A percentile compares a stretch with the other conserved stretches of the same genome.
Evolutionary conservation across 2,329 filamentous ascomycete species (phyloP).

Genomic region (Monosporascus sp.): DNA sequence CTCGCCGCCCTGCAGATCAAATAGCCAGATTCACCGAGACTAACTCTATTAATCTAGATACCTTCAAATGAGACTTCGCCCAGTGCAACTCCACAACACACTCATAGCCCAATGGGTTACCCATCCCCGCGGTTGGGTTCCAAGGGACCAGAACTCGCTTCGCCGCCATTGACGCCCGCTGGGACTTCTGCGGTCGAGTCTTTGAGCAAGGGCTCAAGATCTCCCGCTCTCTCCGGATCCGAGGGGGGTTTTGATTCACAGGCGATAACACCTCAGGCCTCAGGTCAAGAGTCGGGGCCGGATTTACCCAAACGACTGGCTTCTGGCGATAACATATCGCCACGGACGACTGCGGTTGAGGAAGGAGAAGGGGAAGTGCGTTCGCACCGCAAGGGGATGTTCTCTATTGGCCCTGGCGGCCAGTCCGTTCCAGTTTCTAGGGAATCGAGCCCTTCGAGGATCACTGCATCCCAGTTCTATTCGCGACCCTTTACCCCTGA

Average conservation of each 20-base stretch:
- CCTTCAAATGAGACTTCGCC: conserved; percentile 56
- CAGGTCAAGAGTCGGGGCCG: conserved; percentile 47
- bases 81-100: conserved; percentile 56
- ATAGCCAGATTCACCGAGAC: neutral
- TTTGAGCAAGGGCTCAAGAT: conserved; percentile 18
- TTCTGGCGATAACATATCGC: conserved; percentile 37
- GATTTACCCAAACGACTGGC: conserved; percentile 36
- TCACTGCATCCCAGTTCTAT: conserved; percentile 57
- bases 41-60: conserved; percentile 36
- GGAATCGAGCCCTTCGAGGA: conserved; percentile 59
- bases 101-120: conserved; percentile 58
- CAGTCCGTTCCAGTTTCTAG: conserved; percentile 53
- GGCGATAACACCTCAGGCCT: conserved; percentile 65
- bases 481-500: conserved; percentile 72
- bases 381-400: conserved; percentile 50
- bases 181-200: conserved; percentile 52
- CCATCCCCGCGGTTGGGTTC: conserved; percentile 65
- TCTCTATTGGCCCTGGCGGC: conserved; percentile 39
- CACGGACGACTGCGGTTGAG: conserved; percentile 34
- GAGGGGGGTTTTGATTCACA: conserved; percentile 25
- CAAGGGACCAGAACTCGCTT: conserved; percentile 67
- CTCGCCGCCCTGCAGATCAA: neutral
- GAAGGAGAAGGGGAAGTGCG: conserved; percentile 21
- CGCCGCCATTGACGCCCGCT: conserved; percentile 83
- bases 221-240: conserved; percentile 12